Evolutionary conservation across 1,284 basidiomycete species (phyloP).

Genomic region (Neolentinus lepideus): DNA sequence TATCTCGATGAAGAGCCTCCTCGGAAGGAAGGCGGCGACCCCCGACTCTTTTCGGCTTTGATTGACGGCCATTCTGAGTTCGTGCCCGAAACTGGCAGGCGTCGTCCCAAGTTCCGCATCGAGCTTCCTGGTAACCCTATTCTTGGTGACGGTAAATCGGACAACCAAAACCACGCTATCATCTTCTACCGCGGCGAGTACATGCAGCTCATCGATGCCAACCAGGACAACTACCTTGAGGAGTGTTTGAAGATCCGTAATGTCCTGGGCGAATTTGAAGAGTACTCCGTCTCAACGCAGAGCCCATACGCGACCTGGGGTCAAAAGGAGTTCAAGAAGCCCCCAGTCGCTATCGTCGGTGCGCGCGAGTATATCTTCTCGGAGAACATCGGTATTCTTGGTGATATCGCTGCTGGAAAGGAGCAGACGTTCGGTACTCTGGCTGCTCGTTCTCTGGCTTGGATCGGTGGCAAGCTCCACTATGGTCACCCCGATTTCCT

Average conservation of each 20-base stretch:
- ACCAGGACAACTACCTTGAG: slow-evolving; percentile 99
- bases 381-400: slow-evolving; percentile 98
- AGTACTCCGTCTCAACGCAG: slow-evolving; percentile 80
- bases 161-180: slow-evolving; percentile 99
- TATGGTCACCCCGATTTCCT: slow-evolving; percentile 99
- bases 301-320: slow-evolving; percentile 91
- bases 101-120: slow-evolving; percentile 96
- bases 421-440: slow-evolving; percentile 99
- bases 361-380: slow-evolving; percentile 99
- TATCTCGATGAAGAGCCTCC: slow-evolving; percentile 96
- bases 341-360: slow-evolving; percentile 96
- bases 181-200: slow-evolving; percentile 99
- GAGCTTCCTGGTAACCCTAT: slow-evolving; percentile 99
- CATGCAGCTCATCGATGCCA: slow-evolving; percentile 97
- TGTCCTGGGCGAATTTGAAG: slow-evolving; percentile 97
- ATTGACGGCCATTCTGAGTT: slow-evolving; percentile 99
- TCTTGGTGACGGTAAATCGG: slow-evolving; percentile 97
- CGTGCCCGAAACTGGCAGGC: slow-evolving; percentile 79
- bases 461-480: slow-evolving; percentile 97
- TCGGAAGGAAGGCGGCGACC: slow-evolving; percentile 92
- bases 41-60: slow-evolving; percentile 91
- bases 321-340: slow-evolving; percentile 78
- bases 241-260: slow-evolving; percentile 99
- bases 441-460: slow-evolving; percentile 89
- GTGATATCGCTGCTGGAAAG: slow-evolving; percentile 97